Percentiles rank a stretch among this genome's conserved stretches.
These are phyloP conservation scores for Camelina hispida DNA, from an alignment of 345 rosid genomes.

Conservation along the genomic window DNA sequence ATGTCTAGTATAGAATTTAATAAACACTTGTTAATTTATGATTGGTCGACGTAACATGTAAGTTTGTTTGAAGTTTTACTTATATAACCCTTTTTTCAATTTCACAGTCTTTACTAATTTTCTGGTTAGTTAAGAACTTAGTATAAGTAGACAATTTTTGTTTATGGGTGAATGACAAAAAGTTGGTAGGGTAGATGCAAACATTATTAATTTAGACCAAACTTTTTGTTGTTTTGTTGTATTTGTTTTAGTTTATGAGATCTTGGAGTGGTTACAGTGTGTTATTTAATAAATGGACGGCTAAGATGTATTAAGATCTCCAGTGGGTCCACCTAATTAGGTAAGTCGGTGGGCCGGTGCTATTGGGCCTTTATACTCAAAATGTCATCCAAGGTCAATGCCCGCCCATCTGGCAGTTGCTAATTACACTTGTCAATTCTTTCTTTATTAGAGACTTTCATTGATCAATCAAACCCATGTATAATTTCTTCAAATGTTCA, in stretches of 20 bases:
- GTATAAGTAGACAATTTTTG: conserved; percentile 25
- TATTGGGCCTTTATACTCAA: conserved; percentile 18
- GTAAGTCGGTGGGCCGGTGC: conserved; percentile 43
- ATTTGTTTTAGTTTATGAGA: conserved; percentile 37
- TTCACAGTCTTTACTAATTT: conserved; percentile 1
- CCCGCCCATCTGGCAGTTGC: conserved; percentile 25
- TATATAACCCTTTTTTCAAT: not conserved
- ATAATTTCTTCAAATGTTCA: not conserved
- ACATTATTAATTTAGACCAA: conserved; percentile 40
- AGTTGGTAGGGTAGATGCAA: conserved; percentile 32
- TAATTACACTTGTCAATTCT: conserved; percentile 25
- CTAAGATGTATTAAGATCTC: conserved; percentile 26
- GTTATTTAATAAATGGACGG: conserved; percentile 25
- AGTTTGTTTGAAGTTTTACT: not conserved
- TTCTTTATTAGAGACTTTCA: not conserved
- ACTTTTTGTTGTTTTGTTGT: conserved; percentile 33
- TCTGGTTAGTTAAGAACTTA: conserved; percentile 5
- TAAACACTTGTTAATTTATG: not conserved
- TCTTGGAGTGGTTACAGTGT: conserved; percentile 36
- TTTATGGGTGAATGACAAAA: conserved; percentile 26
- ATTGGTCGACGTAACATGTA: not conserved
- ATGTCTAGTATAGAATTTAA: not conserved
- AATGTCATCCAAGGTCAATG: conserved; percentile 33
- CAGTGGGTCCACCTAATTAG: conserved; percentile 19
- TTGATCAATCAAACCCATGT: conserved; percentile 12